A percentile compares a stretch with the other conserved stretches of the same genome.
These are phyloP conservation scores for Zoysia pacifica DNA, from an alignment of 176 grass and related monocot species.

Conservation along the genomic window DNA sequence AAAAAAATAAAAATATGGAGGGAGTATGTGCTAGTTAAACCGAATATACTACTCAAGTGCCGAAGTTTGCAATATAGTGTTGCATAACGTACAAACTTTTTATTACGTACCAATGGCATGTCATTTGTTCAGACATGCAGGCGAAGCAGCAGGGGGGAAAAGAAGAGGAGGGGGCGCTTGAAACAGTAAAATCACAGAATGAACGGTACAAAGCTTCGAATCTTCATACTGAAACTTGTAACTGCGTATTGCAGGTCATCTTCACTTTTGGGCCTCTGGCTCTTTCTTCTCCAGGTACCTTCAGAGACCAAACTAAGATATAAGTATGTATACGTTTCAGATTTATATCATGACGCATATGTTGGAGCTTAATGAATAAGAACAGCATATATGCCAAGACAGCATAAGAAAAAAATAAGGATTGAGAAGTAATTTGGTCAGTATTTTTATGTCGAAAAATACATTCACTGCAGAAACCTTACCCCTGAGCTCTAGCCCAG, in stretches of 20 bases:
- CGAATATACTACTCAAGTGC: neutral
- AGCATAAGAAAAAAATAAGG: neutral
- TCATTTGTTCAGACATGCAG: neutral
- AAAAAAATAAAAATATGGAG: too few relatives aligned
- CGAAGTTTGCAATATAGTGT: neutral
- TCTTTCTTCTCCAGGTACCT: slow-evolving; percentile 80
- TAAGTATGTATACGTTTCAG: neutral
- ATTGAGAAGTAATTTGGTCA: neutral
- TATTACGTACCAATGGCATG: neutral
- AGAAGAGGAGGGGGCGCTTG: too few relatives aligned
- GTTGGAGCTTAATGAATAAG: neutral
- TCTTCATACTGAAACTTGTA: slow-evolving; percentile 12
- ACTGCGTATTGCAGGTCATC: neutral
- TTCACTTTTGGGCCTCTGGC: slow-evolving; percentile 50
- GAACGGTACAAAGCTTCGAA: slow-evolving; percentile 4
- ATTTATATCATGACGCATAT: neutral
- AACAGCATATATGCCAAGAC: neutral
- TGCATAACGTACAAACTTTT: neutral
- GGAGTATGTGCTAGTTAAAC: neutral
- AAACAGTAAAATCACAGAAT: neutral
- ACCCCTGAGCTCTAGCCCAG: slow-evolving; percentile 70
- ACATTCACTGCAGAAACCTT: slow-evolving; percentile 27
- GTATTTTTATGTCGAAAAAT: neutral
- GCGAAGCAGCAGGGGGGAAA: neutral
- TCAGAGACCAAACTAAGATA: slow-evolving; percentile 12